Percentiles rank a stretch among this genome's conserved stretches.
These are phyloP conservation scores for Fagopyrum esculentum DNA, from an alignment of 148 eudicot genomes.

Conservation along the genomic window DNA sequence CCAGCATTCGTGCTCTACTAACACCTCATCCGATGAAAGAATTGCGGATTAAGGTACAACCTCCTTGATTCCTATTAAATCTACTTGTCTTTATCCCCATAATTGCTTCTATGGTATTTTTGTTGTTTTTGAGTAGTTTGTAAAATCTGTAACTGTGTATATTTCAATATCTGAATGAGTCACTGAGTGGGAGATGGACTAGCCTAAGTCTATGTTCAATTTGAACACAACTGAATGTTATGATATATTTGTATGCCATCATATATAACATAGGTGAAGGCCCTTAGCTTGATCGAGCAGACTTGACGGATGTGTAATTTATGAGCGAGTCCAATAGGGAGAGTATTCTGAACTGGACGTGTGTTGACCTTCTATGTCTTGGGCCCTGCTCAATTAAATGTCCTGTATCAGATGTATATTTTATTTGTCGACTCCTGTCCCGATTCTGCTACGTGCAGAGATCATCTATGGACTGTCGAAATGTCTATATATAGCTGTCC, in stretches of 20 bases:
- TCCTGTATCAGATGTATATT: neutral
- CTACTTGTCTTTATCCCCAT: neutral
- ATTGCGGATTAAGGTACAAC: conserved; percentile 74
- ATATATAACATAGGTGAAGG: neutral
- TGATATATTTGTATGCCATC: neutral
- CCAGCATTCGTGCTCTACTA: conserved; percentile 75
- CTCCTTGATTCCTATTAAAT: neutral
- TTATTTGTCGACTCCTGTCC: neutral
- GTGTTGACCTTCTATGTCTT: no score
- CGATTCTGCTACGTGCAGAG: neutral
- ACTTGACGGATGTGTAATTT: no score
- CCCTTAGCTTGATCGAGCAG: neutral
- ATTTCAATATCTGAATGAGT: neutral
- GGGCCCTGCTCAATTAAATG: neutral
- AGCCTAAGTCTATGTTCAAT: neutral
- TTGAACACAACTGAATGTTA: neutral
- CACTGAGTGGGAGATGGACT: neutral
- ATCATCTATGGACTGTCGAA: neutral
- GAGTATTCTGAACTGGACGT: no score
- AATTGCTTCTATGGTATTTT: neutral
- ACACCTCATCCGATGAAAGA: conserved; percentile 99
- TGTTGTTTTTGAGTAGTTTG: neutral
- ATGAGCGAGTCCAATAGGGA: no score
- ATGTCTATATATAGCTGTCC: neutral
- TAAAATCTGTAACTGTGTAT: neutral